Conservation (phyloP, 2,329 filamentous ascomycete species). For the Gaeumannomyces tritici region DNA sequence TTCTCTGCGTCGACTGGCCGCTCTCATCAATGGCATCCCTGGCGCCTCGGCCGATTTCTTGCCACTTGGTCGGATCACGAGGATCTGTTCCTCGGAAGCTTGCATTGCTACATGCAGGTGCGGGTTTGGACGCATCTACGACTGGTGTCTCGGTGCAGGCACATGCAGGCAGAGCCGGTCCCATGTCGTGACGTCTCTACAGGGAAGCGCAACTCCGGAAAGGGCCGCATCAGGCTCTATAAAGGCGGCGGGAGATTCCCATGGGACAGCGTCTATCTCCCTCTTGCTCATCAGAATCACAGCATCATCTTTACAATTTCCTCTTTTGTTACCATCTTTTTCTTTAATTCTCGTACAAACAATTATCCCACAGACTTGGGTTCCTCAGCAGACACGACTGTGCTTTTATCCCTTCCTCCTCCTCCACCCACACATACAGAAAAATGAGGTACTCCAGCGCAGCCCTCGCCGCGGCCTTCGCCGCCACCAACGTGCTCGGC, state of each 20-base stretch:
- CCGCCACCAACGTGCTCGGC: constrained; percentile 40
- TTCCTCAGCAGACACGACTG: not conserved
- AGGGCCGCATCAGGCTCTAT: not conserved
- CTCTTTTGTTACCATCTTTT: too few species aligned
- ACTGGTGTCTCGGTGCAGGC: not conserved
- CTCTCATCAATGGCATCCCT: not conserved
- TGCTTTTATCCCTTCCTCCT: not conserved
- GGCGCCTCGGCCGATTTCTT: not conserved
- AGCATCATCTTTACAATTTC: not conserved
- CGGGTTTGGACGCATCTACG: not conserved
- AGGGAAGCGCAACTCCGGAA: too few species aligned
- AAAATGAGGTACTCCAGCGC: constrained; percentile 22
- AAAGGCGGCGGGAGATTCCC: not conserved
- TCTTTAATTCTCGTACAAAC: too few species aligned
- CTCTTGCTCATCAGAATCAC: not conserved
- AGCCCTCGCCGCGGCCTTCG: constrained; percentile 34
- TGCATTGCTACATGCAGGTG: not conserved
- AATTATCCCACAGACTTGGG: not conserved
- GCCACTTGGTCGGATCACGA: not conserved
- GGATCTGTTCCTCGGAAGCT: not conserved
- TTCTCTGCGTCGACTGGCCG: not conserved
- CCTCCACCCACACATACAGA: not conserved
- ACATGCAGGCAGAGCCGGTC: not conserved
- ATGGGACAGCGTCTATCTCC: too few species aligned
- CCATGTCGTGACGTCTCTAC: not conserved